Evolutionary conservation across 2,329 filamentous ascomycete genomes (phyloP), one percentile per base, ranked within the genome.

Genomic region (Huntiella abstrusa): DNA sequence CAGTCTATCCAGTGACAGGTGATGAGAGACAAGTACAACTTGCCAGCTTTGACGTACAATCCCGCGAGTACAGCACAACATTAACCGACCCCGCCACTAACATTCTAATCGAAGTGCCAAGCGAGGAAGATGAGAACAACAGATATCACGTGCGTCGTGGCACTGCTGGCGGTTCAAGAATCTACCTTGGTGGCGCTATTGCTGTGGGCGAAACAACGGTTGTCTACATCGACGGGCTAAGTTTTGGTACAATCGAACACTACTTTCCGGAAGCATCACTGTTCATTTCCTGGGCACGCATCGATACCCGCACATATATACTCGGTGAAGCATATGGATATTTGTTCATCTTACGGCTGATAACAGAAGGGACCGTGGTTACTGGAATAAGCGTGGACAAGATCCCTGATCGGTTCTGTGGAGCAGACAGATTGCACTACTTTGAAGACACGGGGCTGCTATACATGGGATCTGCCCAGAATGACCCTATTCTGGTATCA

Each of bases 401-500:
- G 16, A 69, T 93, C 15, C 68, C 66, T 3, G 53, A 60, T 3
- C 50, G 51, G 19, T 87, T 81, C 0, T 84, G 86, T 11, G 73
- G 83, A 53, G 83, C 88, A 7, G 81, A 78, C 5, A 76, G 70
- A 11, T 63, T 98, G 38, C 77, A 93, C 0, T 91, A 92, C 56
- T 28, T 28, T 34, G 68, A 95, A 52, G 77, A 77, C 22, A 66
- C 73, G 35, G 73, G 79, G 0, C 66, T 80, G 41, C 67, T 95
- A 10, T 96, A 93, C 58, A 69, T 98, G 36, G 91, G 83, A 8
- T 95, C 88, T 1, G 87, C 95, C 59, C 82, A 91, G 55, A 88
- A 88, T 33, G 84, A 98, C 59, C 92, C 85, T 1, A 86, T 95
- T 57, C 69, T 96, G 6, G 72, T 91, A 39, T 68, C 72, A 45